Evolutionary conservation across 2,329 filamentous ascomycete species (phyloP).

Genomic region (Cadophora malorum): DNA sequence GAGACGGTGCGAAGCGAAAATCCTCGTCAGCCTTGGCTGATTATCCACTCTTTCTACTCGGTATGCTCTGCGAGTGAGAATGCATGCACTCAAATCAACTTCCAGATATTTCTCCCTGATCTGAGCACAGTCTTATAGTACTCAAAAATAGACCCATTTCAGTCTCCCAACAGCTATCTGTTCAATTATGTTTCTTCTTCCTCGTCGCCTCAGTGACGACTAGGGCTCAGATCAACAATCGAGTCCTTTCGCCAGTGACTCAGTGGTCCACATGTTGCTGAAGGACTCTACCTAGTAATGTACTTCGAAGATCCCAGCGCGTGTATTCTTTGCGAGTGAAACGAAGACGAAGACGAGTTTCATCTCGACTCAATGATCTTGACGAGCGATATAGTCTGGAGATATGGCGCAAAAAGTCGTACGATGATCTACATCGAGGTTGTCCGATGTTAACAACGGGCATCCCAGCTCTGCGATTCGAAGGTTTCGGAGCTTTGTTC

Average conservation of each 20-base stretch:
- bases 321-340: neutral
- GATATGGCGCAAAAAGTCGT: neutral
- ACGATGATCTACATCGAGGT: slow-evolving; percentile 2
- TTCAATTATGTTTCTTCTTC: neutral
- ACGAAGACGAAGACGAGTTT: neutral
- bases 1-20: no score
- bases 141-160: neutral
- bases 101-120: no score
- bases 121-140: neutral
- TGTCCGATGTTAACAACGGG: neutral
- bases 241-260: neutral
- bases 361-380: neutral
- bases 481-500: slow-evolving; percentile 3
- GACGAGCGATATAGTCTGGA: neutral
- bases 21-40: no score
- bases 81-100: neutral
- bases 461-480: neutral
- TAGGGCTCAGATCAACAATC: neutral
- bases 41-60: neutral
- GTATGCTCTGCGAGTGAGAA: neutral
- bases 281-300: neutral
- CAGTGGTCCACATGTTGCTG: neutral
- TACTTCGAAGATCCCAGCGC: neutral
- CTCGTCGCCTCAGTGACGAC: neutral
- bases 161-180: neutral